Conservation (phyloP, 805 yeast species). For the Candida fluviatilis region DNA sequence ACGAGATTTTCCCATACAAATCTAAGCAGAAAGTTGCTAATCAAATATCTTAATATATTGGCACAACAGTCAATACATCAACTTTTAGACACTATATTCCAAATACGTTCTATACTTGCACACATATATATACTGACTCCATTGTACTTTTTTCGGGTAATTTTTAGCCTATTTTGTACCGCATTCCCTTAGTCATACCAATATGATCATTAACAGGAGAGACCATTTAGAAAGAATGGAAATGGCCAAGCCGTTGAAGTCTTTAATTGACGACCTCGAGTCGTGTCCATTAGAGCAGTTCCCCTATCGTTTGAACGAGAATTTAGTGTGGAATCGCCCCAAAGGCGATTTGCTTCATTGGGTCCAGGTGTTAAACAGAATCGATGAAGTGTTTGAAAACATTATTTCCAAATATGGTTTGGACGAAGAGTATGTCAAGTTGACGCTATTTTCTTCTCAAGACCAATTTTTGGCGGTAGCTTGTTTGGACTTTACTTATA, state of each 20-base stretch:
- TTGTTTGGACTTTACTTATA: conserved; percentile 56
- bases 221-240: conserved; percentile 26
- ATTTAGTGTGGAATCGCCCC: conserved; percentile 56
- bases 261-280: conserved; percentile 34
- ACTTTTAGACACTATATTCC: too few relatives aligned
- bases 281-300: conserved; percentile 37
- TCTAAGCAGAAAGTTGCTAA: too few relatives aligned
- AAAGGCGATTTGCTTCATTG: conserved; percentile 70
- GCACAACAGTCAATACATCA: too few relatives aligned
- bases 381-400: conserved; percentile 62
- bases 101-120: too few relatives aligned
- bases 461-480: conserved; percentile 50
- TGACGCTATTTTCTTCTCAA: conserved; percentile 38
- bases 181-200: background rate
- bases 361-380: conserved; percentile 70
- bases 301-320: conserved; percentile 31
- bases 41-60: too few relatives aligned
- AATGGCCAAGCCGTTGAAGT: conserved; percentile 24
- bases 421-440: conserved; percentile 41
- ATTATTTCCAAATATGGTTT: conserved; percentile 52
- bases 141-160: too few relatives aligned
- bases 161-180: background rate
- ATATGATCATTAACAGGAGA: conserved; percentile 30
- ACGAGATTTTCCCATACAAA: too few relatives aligned
- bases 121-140: too few relatives aligned